phyloP scores from a whole-genome alignment of 768 basidiomycete species.

The Tulasnella sp. region DNA sequence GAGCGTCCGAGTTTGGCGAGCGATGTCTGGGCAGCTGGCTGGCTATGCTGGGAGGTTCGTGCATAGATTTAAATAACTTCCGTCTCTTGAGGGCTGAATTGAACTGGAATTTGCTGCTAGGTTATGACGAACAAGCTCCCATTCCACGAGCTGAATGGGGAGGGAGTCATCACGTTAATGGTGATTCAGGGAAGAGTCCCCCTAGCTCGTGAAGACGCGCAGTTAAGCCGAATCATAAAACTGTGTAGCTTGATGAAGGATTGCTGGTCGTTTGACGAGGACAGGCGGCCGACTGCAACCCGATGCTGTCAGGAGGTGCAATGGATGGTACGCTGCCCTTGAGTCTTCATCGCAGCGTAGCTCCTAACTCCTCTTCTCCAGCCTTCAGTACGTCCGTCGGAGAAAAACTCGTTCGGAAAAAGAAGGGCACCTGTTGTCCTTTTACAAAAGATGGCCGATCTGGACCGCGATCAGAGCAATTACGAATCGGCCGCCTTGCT shows the following conservation, averaged over 20 bases:
- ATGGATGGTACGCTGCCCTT: background rate
- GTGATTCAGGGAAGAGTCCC: background rate
- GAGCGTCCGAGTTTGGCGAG: too few species aligned
- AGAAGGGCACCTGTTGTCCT: background rate
- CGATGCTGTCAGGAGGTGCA: background rate
- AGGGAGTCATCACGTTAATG: background rate
- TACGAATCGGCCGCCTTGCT: too few species aligned
- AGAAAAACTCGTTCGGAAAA: background rate
- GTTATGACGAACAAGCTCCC: too few species aligned
- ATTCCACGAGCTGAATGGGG: too few species aligned
- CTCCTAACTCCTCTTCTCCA: background rate
- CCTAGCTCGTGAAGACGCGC: background rate
- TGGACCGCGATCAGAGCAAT: too few species aligned
- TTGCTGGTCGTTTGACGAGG: background rate
- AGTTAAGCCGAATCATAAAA: background rate
- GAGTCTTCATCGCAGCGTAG: background rate
- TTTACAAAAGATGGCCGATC: background rate
- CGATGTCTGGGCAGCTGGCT: too few species aligned
- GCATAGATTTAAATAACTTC: too few species aligned
- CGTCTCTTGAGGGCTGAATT: too few species aligned
- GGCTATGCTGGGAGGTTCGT: too few species aligned
- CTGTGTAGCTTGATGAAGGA: background rate
- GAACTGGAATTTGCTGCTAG: too few species aligned
- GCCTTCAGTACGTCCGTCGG: background rate
- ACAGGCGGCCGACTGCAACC: background rate